A percentile compares a stretch with the other conserved stretches of the same genome.
These are phyloP conservation scores for Leucosporidium yakuticum DNA, from an alignment of 768 basidiomycete species.

Conservation along the genomic window DNA sequence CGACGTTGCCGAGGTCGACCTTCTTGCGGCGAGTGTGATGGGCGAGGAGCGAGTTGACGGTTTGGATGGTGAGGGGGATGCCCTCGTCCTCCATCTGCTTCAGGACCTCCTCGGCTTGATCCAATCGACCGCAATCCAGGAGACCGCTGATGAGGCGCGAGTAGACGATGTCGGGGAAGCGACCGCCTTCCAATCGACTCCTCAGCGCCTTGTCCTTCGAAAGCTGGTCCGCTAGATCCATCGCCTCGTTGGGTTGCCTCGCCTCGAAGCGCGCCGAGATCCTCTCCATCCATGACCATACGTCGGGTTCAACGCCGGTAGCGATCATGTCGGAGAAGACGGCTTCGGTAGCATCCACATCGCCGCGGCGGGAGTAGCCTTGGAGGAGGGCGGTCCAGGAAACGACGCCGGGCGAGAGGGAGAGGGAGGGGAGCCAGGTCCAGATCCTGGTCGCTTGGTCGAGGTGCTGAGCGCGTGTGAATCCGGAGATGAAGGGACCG, in stretches of 20 bases:
- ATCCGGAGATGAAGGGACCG: slow-evolving; percentile 61
- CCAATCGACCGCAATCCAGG: slow-evolving; percentile 46
- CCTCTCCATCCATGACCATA: slow-evolving; percentile 62
- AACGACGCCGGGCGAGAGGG: slow-evolving; percentile 52
- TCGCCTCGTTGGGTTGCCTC: slow-evolving; percentile 25
- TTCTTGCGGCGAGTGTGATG: slow-evolving; percentile 54
- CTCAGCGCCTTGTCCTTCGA: slow-evolving; percentile 47
- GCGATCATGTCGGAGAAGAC: slow-evolving; percentile 62
- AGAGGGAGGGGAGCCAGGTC: slow-evolving; percentile 57
- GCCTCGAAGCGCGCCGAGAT: slow-evolving; percentile 54
- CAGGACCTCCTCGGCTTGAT: slow-evolving; percentile 47
- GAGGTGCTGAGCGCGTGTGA: slow-evolving; percentile 54
- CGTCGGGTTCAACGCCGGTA: slow-evolving; percentile 57
- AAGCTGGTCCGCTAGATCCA: not conserved
- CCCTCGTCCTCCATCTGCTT: slow-evolving; percentile 49
- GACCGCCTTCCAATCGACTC: slow-evolving; percentile 41
- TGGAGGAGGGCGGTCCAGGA: slow-evolving; percentile 70
- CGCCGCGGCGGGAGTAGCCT: slow-evolving; percentile 54
- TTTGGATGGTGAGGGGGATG: slow-evolving; percentile 62
- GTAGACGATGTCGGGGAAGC: slow-evolving; percentile 46
- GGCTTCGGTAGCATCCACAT: slow-evolving; percentile 53
- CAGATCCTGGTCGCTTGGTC: slow-evolving; percentile 62
- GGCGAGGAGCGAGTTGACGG: slow-evolving; percentile 73
- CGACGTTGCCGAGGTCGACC: slow-evolving; percentile 60
- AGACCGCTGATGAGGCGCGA: slow-evolving; percentile 72